Base-by-base conservation (phyloP, 2,329 filamentous ascomycete genomes). In the Thelonectria discophora region DNA sequence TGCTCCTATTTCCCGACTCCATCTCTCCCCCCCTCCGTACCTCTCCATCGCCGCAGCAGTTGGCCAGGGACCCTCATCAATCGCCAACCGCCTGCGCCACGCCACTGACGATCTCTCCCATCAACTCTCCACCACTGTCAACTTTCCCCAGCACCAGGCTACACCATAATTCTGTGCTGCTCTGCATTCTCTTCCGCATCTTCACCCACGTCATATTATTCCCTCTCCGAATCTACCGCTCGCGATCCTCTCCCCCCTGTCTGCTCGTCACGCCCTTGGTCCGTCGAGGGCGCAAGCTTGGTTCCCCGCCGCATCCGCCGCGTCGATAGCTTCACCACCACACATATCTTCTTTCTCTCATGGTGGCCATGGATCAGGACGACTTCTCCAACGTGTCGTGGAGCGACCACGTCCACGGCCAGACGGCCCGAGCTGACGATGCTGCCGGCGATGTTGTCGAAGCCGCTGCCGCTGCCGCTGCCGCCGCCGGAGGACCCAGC, bases 341-440 rank as follows among this genome's bases (percentile, higher is more conserved):
- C 13, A 10, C 30, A 32, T 32, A 32, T 11, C 7, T 40, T 5
- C 15, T n/a, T 34, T 48, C 30, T 20, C n/a, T n/a, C n/a, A n/a
- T 75, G 74, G 69, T 81, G 63, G 80, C 81, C 70, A 80, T 82
- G 67, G 82, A 85, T 71, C 80, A 83, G 72, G 90, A 92, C 78
- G 90, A 91, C 78, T 95, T 95, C 78, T 91, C 92, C 74, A 91
- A 87, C 74, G 88, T 94, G 65, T 90, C 90, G 60, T 96, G 92
- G 92, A 88, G 87, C 74, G 88, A 90, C 61, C 83, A 85, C 46
- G 75, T 76, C 68, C 75, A 71, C 64, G 80, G 74, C 66, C 80
- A 84, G 42, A 72, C 65, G 46, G 47, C 60, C 2, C 62, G 67
- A 1, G 63, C 67, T 32, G 73, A 76, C 27, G 70, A 76, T 5